A percentile compares a stretch with the other conserved stretches of the same genome.
Conservation (phyloP, 768 basidiomycete species). For the Russula ochroleuca region DNA sequence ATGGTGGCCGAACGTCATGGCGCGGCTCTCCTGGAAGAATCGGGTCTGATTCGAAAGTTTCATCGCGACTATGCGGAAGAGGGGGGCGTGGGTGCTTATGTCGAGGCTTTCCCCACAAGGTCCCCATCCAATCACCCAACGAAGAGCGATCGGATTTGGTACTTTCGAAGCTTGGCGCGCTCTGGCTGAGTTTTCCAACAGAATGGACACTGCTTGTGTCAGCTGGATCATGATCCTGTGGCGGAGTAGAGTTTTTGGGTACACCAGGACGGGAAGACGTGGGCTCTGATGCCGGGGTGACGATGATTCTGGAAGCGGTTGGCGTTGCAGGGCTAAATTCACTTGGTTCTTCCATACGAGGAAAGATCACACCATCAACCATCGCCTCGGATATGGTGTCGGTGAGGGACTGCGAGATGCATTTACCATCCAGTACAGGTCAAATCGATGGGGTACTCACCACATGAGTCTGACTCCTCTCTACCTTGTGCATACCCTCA, state of each 20-base stretch:
- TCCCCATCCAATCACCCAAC: constrained; percentile 74
- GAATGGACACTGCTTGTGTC: constrained; percentile 24
- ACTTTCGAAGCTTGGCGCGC: constrained; percentile 15
- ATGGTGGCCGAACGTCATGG: constrained; percentile 21
- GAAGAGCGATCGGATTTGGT: constrained; percentile 36
- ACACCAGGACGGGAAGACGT: background rate
- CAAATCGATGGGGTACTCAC: constrained; percentile 38
- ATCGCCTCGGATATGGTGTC: constrained; percentile 47
- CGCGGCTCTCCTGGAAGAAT: constrained; percentile 21
- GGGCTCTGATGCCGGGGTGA: constrained; percentile 15
- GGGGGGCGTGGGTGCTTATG: constrained; percentile 32
- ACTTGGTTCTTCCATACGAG: constrained; percentile 32
- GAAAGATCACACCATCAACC: constrained; percentile 46
- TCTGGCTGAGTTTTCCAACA: constrained; percentile 22
- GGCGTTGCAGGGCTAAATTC: constrained; percentile 21
- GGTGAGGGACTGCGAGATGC: constrained; percentile 39
- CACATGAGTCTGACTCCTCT: constrained; percentile 54
- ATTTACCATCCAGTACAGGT: background rate
- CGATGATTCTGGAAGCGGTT: constrained; percentile 19
- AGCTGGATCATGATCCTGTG: constrained; percentile 3
- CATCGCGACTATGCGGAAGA: constrained; percentile 13
- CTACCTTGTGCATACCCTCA: constrained; percentile 45
- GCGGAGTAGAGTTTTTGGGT: background rate
- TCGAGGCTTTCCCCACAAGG: constrained; percentile 61
- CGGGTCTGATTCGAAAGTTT: constrained; percentile 11